Evolutionary conservation across 208 protist genomes (phyloP).

Genomic region (Leishmania guyanensis): DNA sequence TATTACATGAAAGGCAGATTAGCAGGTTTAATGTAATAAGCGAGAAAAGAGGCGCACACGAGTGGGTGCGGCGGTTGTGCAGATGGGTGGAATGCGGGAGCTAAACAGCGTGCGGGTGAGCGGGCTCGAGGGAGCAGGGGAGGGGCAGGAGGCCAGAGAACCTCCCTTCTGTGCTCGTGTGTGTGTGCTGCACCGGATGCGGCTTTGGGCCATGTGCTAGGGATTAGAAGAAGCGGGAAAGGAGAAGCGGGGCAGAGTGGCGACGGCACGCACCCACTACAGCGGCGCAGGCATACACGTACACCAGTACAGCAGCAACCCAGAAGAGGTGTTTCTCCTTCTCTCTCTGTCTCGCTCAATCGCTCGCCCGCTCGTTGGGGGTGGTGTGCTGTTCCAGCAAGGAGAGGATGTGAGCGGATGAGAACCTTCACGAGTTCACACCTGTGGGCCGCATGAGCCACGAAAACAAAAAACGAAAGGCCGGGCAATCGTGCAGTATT

Average conservation of each 20-base stretch:
- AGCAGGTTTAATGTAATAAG: background rate
- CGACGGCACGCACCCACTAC: background rate
- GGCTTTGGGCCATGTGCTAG: background rate
- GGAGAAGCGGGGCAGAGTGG: background rate
- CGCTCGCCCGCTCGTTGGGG: background rate
- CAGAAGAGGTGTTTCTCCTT: background rate
- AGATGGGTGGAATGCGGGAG: background rate
- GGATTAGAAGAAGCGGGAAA: background rate
- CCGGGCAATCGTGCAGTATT: background rate
- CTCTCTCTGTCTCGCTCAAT: background rate
- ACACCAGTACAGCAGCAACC: background rate
- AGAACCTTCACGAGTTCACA: conserved; percentile 2
- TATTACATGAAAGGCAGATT: background rate
- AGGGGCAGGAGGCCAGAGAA: background rate
- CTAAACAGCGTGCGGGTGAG: background rate
- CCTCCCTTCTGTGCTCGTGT: conserved; percentile 3
- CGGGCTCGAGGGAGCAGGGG: background rate
- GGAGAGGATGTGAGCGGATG: background rate
- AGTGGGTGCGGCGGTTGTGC: background rate
- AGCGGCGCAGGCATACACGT: conserved; percentile 7
- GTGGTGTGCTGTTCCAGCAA: background rate
- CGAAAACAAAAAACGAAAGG: background rate
- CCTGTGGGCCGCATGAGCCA: background rate
- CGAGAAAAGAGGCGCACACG: background rate
- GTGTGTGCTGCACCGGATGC: background rate